Conservation (phyloP, 2,329 filamentous ascomycete species). For the Phyllosticta citrichinensis region DNA sequence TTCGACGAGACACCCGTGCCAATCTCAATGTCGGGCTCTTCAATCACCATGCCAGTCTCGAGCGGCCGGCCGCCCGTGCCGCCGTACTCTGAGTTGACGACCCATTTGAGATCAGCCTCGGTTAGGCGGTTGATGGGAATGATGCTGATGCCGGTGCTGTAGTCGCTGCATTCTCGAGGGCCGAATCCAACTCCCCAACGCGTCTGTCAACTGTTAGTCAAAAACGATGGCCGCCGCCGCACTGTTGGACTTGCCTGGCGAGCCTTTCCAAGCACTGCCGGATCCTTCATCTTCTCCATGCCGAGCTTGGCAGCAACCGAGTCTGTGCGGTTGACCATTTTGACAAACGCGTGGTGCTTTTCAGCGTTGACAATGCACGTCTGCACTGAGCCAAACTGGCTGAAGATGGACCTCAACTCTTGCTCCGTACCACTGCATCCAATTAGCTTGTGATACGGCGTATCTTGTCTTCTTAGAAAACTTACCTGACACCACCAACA, state of each 20-base stretch:
- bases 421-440: conserved; percentile 50
- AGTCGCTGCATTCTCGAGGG: conserved; percentile 93
- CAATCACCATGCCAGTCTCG: conserved; percentile 75
- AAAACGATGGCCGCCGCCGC: neutral
- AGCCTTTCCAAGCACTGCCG: conserved; percentile 58
- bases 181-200: conserved; percentile 98
- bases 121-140: conserved; percentile 90
- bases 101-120: conserved; percentile 95
- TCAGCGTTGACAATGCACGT: conserved; percentile 98
- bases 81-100: conserved; percentile 85
- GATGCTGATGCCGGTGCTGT: conserved; percentile 79
- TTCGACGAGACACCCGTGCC: conserved; percentile 95
- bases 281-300: conserved; percentile 70
- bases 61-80: conserved; percentile 79
- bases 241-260: conserved; percentile 26
- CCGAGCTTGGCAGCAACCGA: conserved; percentile 74
- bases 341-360: conserved; percentile 96
- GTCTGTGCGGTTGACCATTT: conserved; percentile 87
- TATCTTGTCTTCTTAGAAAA: conserved; percentile 17
- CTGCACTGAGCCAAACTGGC: conserved; percentile 75
- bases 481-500: conserved; percentile 86
- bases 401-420: conserved; percentile 74
- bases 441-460: neutral
- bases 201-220: conserved; percentile 46
- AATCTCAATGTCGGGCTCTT: conserved; percentile 98